phyloP scores from a whole-genome alignment of 306 rosid species.

The Vigna nakashimae region DNA sequence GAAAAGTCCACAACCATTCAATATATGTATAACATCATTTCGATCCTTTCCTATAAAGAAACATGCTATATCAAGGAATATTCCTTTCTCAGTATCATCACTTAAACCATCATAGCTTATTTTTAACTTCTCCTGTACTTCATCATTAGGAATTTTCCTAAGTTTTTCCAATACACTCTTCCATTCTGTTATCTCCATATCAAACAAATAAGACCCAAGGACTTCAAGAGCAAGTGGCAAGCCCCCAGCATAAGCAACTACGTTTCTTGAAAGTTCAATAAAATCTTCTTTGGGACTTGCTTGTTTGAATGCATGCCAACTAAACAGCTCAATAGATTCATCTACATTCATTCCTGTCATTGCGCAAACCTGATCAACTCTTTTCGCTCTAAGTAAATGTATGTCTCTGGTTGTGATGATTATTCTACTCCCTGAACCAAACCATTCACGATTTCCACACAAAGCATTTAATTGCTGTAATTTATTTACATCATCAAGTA shows the following conservation, averaged over 20 bases:
- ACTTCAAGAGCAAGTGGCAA: slow-evolving; percentile 44
- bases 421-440: slow-evolving; percentile 31
- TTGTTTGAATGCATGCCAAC: slow-evolving; percentile 47
- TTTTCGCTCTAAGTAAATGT: not conserved
- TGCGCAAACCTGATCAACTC: not conserved
- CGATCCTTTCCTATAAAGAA: slow-evolving; percentile 35
- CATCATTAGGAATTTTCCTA: slow-evolving; percentile 18
- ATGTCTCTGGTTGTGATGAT: slow-evolving; percentile 32
- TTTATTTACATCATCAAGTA: slow-evolving; percentile 38
- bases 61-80: slow-evolving; percentile 44
- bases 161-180: slow-evolving; percentile 2
- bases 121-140: slow-evolving; percentile 23
- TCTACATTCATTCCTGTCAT: slow-evolving; percentile 1
- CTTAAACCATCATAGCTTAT: slow-evolving; percentile 34
- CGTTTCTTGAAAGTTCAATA: not conserved
- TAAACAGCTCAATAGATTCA: slow-evolving; percentile 41
- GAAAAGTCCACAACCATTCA: slow-evolving; percentile 2
- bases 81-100: not conserved
- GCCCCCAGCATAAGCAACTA: slow-evolving; percentile 27
- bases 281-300: slow-evolving; percentile 1
- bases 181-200: not conserved
- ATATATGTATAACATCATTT: slow-evolving; percentile 1
- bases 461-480: slow-evolving; percentile 22
- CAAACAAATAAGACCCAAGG: slow-evolving; percentile 23
- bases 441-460: slow-evolving; percentile 27